Base-by-base conservation (phyloP, 768 basidiomycete genomes). In the Trametes villosa region DNA sequence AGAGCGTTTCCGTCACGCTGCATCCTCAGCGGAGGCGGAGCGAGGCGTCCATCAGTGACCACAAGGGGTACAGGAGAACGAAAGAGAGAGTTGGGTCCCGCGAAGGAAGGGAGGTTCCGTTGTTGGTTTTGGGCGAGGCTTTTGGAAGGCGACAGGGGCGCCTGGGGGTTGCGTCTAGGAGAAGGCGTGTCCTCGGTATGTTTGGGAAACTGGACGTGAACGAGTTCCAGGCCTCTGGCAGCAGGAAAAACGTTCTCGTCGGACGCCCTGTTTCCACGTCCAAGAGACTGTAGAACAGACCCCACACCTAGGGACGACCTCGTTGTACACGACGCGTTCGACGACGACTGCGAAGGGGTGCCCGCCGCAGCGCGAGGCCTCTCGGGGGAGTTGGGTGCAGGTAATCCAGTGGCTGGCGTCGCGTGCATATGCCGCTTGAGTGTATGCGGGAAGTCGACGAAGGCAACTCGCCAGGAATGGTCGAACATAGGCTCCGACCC, bases 401-500 rank as follows among this genome's bases (percentile, higher is more conserved):
- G n/a, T n/a, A n/a, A n/a, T n/a, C n/a, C n/a, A n/a, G n/a, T n/a
- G 24, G 24, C 44, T 13, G 44, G 24, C 2, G 22, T 45, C 13
- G 44, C 4, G 15, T 3, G 7, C 8, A 24, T 8, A 15, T 24
- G 9, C 22, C 1, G 24, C 44, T 26, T 33, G 20, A 6, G 15
- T 20, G 47, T 27, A 24, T 36, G 40, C 33, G 31, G 17, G 11
- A 33, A 13, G 0, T 51, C 48, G 4, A 51, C 18, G 27, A 57
- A 53, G 1, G 51, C 29, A 6, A 62, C 12, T 4, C 56, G 42
- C 61, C 61, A 62, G 1, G 61, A 46, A 22, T 62, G 49, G 33
- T 62, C 55, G 36, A 52, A 62, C 61, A 62, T 57, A 1, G 55
- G 50, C 24, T 57, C 44, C n/a, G 61, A 51, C 4, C 50, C 56